Evolutionary conservation across 2,329 filamentous ascomycete species (phyloP).

Genomic region (Podosphaera xanthii): DNA sequence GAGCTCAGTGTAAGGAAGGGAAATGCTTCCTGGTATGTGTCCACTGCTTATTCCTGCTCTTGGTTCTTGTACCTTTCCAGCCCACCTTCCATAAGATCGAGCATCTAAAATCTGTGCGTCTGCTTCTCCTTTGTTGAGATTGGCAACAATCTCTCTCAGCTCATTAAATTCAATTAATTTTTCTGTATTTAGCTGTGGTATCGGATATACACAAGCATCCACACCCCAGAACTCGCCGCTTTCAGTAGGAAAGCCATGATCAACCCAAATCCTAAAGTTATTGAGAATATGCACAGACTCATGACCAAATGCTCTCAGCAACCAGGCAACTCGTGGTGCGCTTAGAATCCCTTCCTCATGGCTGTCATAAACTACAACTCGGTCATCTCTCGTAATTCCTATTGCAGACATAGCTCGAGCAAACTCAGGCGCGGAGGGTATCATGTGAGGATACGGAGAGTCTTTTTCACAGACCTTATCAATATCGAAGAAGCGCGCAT

Average conservation of each 20-base stretch:
- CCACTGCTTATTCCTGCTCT: conserved; percentile 68
- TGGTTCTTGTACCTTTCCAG: conserved; percentile 66
- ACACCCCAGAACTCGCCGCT: conserved; percentile 50
- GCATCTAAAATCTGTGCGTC: conserved; percentile 80
- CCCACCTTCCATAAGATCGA: conserved; percentile 55
- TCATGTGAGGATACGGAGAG: conserved; percentile 90
- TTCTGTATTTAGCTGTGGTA: conserved; percentile 30
- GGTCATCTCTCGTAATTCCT: conserved; percentile 70
- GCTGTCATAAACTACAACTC: conserved; percentile 81
- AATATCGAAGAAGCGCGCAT: conserved; percentile 86
- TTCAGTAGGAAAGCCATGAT: conserved; percentile 61
- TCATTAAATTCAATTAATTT: conserved; percentile 67
- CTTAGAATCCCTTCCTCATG: conserved; percentile 85
- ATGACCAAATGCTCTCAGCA: conserved; percentile 74
- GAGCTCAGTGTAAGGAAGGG: conserved; percentile 55
- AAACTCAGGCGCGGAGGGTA: conserved; percentile 61
- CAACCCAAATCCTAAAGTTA: conserved; percentile 89
- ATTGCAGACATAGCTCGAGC: conserved; percentile 71
- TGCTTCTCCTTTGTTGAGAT: conserved; percentile 59
- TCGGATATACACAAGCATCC: conserved; percentile 40
- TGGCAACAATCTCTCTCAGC: conserved; percentile 51
- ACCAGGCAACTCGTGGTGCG: conserved; percentile 86
- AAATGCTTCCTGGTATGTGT: conserved; percentile 76
- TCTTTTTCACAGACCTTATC: conserved; percentile 74
- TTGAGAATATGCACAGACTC: conserved; percentile 72